Evolutionary conservation across 768 basidiomycete genomes (phyloP).

Genomic region (Suillus brevipes): DNA sequence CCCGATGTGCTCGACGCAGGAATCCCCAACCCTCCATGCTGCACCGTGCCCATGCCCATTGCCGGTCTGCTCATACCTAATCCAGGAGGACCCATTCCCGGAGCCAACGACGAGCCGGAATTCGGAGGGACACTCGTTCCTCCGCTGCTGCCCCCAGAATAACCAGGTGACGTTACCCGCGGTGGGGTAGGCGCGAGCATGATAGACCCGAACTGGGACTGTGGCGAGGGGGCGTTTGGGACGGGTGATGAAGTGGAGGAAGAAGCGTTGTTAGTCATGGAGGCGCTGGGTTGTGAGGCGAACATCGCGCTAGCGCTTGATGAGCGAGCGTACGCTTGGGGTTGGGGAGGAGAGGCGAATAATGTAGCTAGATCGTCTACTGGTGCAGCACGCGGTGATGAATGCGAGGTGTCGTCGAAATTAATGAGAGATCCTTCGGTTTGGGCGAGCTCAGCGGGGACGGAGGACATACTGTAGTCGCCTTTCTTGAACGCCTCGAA

Average conservation of each 20-base stretch:
- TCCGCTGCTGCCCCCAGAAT: constrained; percentile 19
- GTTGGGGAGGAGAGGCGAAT: constrained; percentile 39
- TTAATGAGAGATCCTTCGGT: constrained; percentile 65
- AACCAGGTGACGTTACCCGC: constrained; percentile 23
- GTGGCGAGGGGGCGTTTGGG: constrained; percentile 15
- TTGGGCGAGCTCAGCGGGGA: constrained; percentile 45
- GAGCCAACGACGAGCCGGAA: constrained; percentile 9
- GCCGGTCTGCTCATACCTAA: constrained; percentile 10
- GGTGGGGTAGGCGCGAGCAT: constrained; percentile 42
- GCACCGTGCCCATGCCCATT: background rate
- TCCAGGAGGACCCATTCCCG: constrained; percentile 17
- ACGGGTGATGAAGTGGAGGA: constrained; percentile 23
- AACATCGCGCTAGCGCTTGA: constrained; percentile 6
- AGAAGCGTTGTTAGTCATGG: constrained; percentile 30
- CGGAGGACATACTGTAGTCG: constrained; percentile 74
- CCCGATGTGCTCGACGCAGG: background rate
- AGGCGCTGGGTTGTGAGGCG: constrained; percentile 19
- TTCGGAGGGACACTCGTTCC: constrained; percentile 11
- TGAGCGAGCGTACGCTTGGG: background rate
- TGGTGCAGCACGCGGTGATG: constrained; percentile 22
- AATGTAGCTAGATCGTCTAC: constrained; percentile 64
- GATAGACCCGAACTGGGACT: constrained; percentile 38
- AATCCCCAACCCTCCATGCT: background rate
- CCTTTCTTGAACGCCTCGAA: constrained; percentile 95
- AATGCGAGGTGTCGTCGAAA: constrained; percentile 56